Base-by-base conservation (phyloP, 2,329 filamentous ascomycete species). In the Dactylellina drechsleri region DNA sequence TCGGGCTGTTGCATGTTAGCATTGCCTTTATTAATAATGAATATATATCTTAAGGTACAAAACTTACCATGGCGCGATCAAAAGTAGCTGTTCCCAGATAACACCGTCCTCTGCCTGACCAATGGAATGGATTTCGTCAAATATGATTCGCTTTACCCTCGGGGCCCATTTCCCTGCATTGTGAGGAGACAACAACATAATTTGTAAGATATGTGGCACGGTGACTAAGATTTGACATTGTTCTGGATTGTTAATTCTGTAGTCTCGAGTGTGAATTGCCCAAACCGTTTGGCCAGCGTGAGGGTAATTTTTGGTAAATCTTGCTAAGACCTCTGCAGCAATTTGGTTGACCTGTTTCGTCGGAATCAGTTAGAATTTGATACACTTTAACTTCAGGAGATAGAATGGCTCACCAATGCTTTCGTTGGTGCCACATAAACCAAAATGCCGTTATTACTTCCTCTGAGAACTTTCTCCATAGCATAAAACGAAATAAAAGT, bases 401-500 rank as follows among this genome's bases (percentile, higher is more conserved):
- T 16, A 47, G 1, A 12, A 31, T 16, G 2, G 50, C 71, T 66
- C 70, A 74, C 91, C 10, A 94, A 83, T 2, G 92, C 91, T 79
- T 94, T 94, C 0, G 91, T 93, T 0, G 91, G 91, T 0, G 91
- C 91, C 4, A 94, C 89, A 77, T 93, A 94, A 0, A 93, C 89
- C 5, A 94, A 82, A 1, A 93, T 85, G 1, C 87, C 88, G 57
- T 92, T 87, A 73, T 93, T 87, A 76, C 87, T 87, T 2, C 85
- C 85, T 79, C 90, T 85, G 8, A 94, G 83, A 0, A 93, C 64
- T 79, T 91, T 89, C 79, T 91, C 90, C 89, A 93, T 94, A 0
- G 91, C 91, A 78, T 94, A 93, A 81, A 93, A 94, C 0, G 88
- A 90, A 71, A 93, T 93, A 80, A 93, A 94, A 0, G 91, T 94